Base-by-base conservation (phyloP, 1,139 yeast genomes). In the Debaryomyces fabryi region DNA sequence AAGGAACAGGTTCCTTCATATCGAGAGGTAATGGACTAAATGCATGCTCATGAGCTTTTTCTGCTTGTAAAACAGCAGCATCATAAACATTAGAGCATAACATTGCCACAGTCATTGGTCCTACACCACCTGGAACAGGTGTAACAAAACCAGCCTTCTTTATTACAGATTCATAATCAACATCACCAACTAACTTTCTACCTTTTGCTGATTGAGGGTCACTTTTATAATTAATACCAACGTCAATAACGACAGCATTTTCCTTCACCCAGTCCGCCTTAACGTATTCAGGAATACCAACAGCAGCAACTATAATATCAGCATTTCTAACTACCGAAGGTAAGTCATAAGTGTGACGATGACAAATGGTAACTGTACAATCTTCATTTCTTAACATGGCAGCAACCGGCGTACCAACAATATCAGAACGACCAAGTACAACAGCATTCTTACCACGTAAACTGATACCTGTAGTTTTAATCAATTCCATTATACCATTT, bases 101-200 rank as follows among this genome's bases (percentile, higher is more conserved):
- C 91, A 86, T 86, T 39, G 91, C 92, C 37, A 87, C 93, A 27
- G 95, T 87, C 95, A 87, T 87, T 57, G 95, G 95, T 35, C 95
- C 95, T 56, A 87, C 95, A 57, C 95, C 95, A 65, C 95, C 93
- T 33, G 95, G 95, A 45, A 87, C 95, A 4, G 95, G 95, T 6
- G 95, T 86, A 47, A 87, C 74, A 58, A 75, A 82, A 2, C 85
- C 72, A 1, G 90, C 86, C 55, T 74, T 76, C 46, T 76, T 69
- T 48, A 72, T 71, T 47, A 85, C 87, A 33, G 79, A 69, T 45
- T 73, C 82, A 60, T 72, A 86, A 56, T 86, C 91, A 29, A 85
- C 93, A 65, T 87, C 95, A 55, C 95, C 95, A 15, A 86, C 91
- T 58, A 87, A 73, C 60, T 76, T 79, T 56, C 74, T 75, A 27